Conservation (phyloP, 2,329 filamentous ascomycete genomes). For the Sordariomycetes sp. region DNA sequence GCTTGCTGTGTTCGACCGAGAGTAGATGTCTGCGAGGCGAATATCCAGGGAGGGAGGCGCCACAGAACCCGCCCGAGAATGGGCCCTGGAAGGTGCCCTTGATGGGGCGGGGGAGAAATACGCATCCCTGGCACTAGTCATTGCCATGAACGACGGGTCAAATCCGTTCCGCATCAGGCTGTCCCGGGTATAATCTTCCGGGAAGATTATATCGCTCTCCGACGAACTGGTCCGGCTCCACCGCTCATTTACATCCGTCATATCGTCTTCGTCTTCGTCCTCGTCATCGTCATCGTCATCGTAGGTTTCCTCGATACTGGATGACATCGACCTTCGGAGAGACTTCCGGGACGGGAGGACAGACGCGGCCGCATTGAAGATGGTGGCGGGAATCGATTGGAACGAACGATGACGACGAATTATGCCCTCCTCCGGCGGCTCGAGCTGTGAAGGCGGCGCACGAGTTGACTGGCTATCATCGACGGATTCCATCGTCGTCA, state of each 20-base stretch:
- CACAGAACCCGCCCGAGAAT: not conserved
- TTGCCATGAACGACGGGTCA: constrained; percentile 4
- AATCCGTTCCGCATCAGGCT: constrained; percentile 3
- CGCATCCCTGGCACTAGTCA: constrained; percentile 3
- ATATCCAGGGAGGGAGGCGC: not conserved
- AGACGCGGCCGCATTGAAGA: constrained; percentile 8
- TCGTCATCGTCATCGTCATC: not conserved
- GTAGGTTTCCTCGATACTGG: not conserved
- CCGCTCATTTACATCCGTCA: not conserved
- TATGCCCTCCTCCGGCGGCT: not conserved
- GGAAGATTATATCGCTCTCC: not conserved
- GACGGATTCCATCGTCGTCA: not conserved
- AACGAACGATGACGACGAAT: constrained; percentile 7
- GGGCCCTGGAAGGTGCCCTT: not conserved
- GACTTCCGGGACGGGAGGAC: constrained; percentile 6
- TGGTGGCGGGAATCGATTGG: constrained; percentile 7
- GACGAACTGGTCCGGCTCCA: constrained; percentile 1
- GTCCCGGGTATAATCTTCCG: constrained; percentile 1
- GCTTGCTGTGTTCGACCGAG: constrained; percentile 3
- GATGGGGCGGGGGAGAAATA: constrained; percentile 3
- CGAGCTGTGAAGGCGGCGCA: not conserved
- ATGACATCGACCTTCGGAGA: not conserved
- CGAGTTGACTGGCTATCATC: not conserved
- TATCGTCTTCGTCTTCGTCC: not conserved
- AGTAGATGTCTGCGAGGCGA: not conserved